phyloP scores from a whole-genome alignment of 345 rosid genomes.

The Syzygium jambos region DNA sequence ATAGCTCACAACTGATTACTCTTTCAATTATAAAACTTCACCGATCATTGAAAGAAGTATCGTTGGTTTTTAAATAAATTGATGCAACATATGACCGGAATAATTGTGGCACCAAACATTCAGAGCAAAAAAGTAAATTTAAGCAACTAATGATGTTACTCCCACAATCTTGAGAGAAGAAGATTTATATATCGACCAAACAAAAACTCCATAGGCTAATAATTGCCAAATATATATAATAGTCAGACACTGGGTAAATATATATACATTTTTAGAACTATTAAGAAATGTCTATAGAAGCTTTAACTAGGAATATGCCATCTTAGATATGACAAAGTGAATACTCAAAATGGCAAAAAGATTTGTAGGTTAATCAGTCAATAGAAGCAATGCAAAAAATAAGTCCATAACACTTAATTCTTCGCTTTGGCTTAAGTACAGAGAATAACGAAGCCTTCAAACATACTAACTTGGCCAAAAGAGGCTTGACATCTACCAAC shows the following conservation, averaged over 20 bases:
- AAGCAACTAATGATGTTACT: neutral
- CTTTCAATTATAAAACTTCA: neutral
- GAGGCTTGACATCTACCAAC: neutral
- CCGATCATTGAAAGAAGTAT: neutral
- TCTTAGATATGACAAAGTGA: neutral
- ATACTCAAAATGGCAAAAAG: neutral
- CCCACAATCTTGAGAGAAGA: neutral
- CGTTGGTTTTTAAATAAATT: neutral
- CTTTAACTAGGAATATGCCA: neutral
- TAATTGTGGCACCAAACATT: neutral
- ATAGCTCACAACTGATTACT: neutral
- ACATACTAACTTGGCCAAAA: neutral
- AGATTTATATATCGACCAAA: neutral
- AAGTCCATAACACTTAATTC: neutral
- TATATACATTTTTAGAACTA: neutral
- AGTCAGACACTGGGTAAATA: neutral
- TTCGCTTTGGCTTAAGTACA: neutral
- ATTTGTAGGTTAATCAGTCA: neutral
- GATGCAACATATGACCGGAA: neutral
- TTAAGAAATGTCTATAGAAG: neutral
- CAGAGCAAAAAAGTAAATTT: neutral
- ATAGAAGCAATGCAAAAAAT: neutral
- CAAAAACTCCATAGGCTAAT: neutral
- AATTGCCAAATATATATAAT: neutral
- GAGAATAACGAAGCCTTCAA: neutral